A percentile compares a stretch with the other conserved stretches of the same genome.
Conservation (phyloP, 2,329 filamentous ascomycete genomes). For the Plectosphaerella cucumerina region DNA sequence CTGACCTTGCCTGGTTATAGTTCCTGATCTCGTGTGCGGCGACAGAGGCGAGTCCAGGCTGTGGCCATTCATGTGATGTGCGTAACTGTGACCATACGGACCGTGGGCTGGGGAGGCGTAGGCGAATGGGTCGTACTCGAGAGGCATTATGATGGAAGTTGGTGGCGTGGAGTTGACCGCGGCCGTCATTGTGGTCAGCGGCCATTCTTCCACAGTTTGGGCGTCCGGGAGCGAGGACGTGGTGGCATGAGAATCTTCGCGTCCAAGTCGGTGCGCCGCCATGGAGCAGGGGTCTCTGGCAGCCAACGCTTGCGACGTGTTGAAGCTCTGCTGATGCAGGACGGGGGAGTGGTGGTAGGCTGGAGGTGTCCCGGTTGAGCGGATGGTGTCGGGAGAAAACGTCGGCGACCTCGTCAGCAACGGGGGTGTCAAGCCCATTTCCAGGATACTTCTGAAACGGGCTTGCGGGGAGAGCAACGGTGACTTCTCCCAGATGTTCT, state of each 20-base stretch:
- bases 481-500: too few species aligned
- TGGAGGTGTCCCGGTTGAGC: constrained; percentile 33
- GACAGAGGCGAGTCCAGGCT: constrained; percentile 1
- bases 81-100: constrained; percentile 44
- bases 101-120: constrained; percentile 37
- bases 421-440: constrained; percentile 48
- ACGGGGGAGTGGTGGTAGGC: constrained; percentile 44
- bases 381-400: constrained; percentile 40
- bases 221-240: too few species aligned
- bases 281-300: constrained; percentile 32
- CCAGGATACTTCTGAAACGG: too few species aligned
- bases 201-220: constrained; percentile 31
- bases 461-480: too few species aligned
- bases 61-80: constrained; percentile 12
- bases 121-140: constrained; percentile 48
- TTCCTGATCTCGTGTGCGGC: neutral
- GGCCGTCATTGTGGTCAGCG: constrained; percentile 32
- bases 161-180: constrained; percentile 33
- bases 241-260: constrained; percentile 18
- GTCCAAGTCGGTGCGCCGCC: constrained; percentile 24
- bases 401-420: constrained; percentile 39
- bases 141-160: constrained; percentile 40
- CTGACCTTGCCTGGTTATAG: neutral
- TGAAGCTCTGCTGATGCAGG: constrained; percentile 37
- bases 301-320: constrained; percentile 35